Evolutionary conservation across 83 land plant genomes (phyloP).

Genomic region (Larix sibirica): DNA sequence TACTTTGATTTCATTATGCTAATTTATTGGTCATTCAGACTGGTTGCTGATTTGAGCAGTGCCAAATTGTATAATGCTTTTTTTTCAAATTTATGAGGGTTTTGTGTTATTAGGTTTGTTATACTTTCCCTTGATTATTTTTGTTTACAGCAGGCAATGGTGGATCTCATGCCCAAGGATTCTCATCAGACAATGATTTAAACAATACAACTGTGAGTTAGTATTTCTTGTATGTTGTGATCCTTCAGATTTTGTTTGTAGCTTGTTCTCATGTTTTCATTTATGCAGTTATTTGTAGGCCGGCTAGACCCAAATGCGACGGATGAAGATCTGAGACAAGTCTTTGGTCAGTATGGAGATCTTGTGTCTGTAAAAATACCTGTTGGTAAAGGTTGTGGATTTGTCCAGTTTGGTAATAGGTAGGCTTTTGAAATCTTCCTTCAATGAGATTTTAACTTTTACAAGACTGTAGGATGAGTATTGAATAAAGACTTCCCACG

Average conservation of each 20-base stretch:
- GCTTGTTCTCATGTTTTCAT: neutral
- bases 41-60: neutral
- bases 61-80: neutral
- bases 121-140: neutral
- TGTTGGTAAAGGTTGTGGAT: conserved; percentile 71
- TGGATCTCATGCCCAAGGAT: conserved; percentile 33
- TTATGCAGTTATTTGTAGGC: conserved; percentile 72
- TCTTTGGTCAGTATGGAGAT: conserved; percentile 67
- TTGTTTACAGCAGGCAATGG: conserved; percentile 20
- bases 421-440: conserved; percentile 14
- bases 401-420: conserved; percentile 72
- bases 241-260: neutral
- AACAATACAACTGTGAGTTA: conserved; percentile 69
- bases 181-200: conserved; percentile 40
- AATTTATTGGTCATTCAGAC: neutral
- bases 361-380: conserved; percentile 68
- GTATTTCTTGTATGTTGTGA: neutral
- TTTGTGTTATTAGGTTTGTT: neutral
- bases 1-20: too few species aligned
- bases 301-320: conserved; percentile 57
- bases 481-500: neutral
- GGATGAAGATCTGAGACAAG: conserved; percentile 65
- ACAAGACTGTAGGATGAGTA: neutral
- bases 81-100: neutral
- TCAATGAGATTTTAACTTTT: neutral